Conservation (phyloP, 2,329 filamentous ascomycete genomes). For the Fusarium verticillioides region DNA sequence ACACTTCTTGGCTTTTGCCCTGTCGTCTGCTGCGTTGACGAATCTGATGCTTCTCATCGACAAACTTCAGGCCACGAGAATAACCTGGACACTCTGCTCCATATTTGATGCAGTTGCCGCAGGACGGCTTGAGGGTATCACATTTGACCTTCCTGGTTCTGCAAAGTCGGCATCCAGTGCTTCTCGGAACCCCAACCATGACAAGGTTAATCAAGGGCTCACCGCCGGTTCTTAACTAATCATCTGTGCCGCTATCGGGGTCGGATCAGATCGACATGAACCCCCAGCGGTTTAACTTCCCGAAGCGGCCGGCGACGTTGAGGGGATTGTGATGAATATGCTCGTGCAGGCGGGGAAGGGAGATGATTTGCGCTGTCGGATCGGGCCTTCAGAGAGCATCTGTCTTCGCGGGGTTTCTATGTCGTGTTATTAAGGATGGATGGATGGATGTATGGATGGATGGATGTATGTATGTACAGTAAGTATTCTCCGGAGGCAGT, state of each 20-base stretch:
- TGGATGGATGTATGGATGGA: neutral
- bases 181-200: slow-evolving; percentile 54
- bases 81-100: slow-evolving; percentile 54
- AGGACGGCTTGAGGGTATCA: slow-evolving; percentile 56
- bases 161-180: slow-evolving; percentile 53
- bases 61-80: slow-evolving; percentile 53
- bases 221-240: slow-evolving; percentile 37
- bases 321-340: slow-evolving; percentile 13
- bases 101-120: slow-evolving; percentile 54
- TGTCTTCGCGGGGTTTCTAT: neutral
- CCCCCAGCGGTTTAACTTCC: slow-evolving; percentile 32
- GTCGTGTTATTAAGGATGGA: neutral
- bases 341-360: slow-evolving; percentile 12
- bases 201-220: slow-evolving; percentile 25
- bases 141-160: slow-evolving; percentile 57
- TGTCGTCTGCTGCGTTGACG: slow-evolving; percentile 43
- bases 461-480: neutral
- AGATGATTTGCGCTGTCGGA: slow-evolving; percentile 25
- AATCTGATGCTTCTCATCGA: slow-evolving; percentile 53
- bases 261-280: slow-evolving; percentile 33
- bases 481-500: neutral
- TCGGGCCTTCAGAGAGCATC: neutral
- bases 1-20: slow-evolving; percentile 6
- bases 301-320: slow-evolving; percentile 26
- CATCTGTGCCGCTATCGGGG: slow-evolving; percentile 34